phyloP scores from a whole-genome alignment of 2,329 filamentous ascomycete species.

The Aspergillus thermomutatus region DNA sequence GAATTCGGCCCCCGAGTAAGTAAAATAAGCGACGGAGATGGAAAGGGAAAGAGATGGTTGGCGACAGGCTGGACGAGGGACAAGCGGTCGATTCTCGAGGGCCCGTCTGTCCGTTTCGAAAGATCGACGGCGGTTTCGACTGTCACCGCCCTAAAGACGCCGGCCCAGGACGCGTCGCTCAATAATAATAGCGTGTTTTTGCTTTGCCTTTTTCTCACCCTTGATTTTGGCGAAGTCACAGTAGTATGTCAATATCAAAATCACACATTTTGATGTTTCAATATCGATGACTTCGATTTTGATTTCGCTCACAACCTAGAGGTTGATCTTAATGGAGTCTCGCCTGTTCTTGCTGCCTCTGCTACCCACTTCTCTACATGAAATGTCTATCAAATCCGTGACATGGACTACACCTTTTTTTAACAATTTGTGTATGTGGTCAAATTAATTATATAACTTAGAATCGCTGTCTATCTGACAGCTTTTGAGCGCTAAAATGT shows the following conservation, averaged over 20 bases:
- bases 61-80: not conserved
- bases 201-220: not conserved
- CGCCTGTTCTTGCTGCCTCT: not conserved
- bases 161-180: not conserved
- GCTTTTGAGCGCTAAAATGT: not conserved
- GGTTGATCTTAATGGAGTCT: not conserved
- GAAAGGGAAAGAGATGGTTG: not conserved
- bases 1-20: not conserved
- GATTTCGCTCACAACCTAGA: not conserved
- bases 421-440: not conserved
- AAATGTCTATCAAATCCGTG: not conserved
- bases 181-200: not conserved
- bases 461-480: not conserved
- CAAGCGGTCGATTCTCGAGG: not conserved
- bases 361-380: not conserved
- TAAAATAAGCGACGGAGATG: not conserved
- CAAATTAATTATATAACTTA: not conserved
- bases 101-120: not conserved
- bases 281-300: not conserved
- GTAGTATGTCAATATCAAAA: not conserved
- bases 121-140: not conserved
- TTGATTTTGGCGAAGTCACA: not conserved
- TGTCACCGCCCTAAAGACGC: not conserved
- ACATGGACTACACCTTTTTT: not conserved
- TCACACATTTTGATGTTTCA: not conserved